A percentile compares a stretch with the other conserved stretches of the same genome.
Evolutionary conservation across 1,139 yeast genomes (phyloP).

Genomic region (Magnusiomyces magnusii): DNA sequence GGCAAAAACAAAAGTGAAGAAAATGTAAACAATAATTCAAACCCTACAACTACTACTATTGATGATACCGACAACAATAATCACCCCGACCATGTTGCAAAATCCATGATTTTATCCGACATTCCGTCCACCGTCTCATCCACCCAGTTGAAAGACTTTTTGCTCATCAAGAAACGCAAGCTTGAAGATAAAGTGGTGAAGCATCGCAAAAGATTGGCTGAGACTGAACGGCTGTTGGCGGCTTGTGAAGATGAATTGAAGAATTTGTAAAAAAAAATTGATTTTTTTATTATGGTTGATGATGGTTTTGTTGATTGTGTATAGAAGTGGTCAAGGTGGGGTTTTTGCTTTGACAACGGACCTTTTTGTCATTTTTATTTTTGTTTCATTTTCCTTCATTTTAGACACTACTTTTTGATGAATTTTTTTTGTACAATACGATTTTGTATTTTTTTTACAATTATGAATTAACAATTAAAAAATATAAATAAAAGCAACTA

Average conservation of each 20-base stretch:
- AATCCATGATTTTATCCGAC: conserved; percentile 9
- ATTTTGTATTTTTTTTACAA: no score
- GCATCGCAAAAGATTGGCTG: conserved; percentile 9
- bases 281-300: no score
- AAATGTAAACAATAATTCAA: no score
- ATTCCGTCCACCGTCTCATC: conserved; percentile 13
- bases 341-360: no score
- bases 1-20: not conserved
- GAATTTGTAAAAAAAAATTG: not conserved
- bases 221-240: conserved; percentile 13
- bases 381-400: no score
- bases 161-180: conserved; percentile 16
- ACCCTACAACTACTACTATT: no score
- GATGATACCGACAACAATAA: not conserved
- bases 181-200: conserved; percentile 15
- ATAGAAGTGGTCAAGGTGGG: no score
- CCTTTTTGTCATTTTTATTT: no score
- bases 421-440: no score
- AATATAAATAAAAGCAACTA: not conserved
- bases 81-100: not conserved
- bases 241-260: conserved; percentile 14
- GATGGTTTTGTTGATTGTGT: no score
- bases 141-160: conserved; percentile 10
- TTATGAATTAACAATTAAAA: not conserved
- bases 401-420: no score